These are phyloP conservation scores for Teratosphaeria zuluensis DNA, from an alignment of 2,329 filamentous ascomycete species.

Conservation along the genomic window DNA sequence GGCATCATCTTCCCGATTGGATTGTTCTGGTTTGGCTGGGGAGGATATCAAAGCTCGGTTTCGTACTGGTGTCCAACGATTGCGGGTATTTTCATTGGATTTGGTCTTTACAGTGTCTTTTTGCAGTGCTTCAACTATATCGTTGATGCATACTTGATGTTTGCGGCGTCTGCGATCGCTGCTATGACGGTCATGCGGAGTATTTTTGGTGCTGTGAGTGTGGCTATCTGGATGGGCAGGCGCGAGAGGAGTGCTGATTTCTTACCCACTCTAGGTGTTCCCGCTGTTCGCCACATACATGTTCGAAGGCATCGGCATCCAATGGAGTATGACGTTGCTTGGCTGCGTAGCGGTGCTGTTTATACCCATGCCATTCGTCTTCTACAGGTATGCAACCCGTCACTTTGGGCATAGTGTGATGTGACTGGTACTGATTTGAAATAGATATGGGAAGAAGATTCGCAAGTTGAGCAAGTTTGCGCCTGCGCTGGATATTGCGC, in stretches of 20 bases:
- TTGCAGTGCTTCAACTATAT: constrained; percentile 29
- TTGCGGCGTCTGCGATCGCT: constrained; percentile 27
- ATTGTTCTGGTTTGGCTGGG: constrained; percentile 32
- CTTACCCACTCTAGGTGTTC: constrained; percentile 21
- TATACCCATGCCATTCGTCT: constrained; percentile 36
- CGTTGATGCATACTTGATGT: constrained; percentile 45
- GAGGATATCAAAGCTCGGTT: constrained; percentile 26
- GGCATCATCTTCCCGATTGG: constrained; percentile 29
- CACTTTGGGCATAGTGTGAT: background rate
- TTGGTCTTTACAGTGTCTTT: constrained; percentile 34
- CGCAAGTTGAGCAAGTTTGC: constrained; percentile 34
- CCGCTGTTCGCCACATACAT: constrained; percentile 47
- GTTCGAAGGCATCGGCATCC: constrained; percentile 44
- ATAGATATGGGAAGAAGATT: constrained; percentile 32
- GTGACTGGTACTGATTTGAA: background rate
- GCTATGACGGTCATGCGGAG: constrained; percentile 34
- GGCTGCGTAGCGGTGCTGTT: constrained; percentile 34
- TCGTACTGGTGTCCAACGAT: constrained; percentile 38
- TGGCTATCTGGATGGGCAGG: background rate
- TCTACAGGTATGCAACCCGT: constrained; percentile 19
- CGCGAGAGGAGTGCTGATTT: constrained; percentile 5
- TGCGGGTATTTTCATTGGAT: constrained; percentile 34
- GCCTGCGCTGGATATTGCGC: constrained; percentile 13
- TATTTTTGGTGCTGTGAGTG: constrained; percentile 35
- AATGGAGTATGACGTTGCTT: constrained; percentile 38